A percentile compares a stretch with the other conserved stretches of the same genome.
phyloP scores from a whole-genome alignment of 306 rosid species.

The Prunus fruticosa region DNA sequence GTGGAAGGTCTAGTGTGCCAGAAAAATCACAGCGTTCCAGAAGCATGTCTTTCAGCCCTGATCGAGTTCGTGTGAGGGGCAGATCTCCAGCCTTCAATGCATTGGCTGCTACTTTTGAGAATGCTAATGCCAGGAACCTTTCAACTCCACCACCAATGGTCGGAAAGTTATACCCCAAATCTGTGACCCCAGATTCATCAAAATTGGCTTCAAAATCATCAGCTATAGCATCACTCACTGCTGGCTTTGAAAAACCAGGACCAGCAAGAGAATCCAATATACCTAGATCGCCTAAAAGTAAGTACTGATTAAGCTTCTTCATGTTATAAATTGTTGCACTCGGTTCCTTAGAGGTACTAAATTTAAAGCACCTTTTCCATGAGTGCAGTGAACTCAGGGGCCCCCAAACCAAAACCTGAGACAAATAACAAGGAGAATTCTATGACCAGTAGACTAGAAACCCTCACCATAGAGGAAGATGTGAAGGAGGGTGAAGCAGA shows the following conservation, averaged over 20 bases:
- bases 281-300: slow-evolving; percentile 82
- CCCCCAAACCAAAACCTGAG: slow-evolving; percentile 43
- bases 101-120: slow-evolving; percentile 87
- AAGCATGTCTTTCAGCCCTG: slow-evolving; percentile 92
- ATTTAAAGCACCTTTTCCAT: slow-evolving; percentile 20
- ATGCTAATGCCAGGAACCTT: slow-evolving; percentile 67
- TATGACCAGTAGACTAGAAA: slow-evolving; percentile 49
- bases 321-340: slow-evolving; percentile 19
- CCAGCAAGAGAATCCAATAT: slow-evolving; percentile 61
- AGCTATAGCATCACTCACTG: slow-evolving; percentile 61
- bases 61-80: slow-evolving; percentile 91
- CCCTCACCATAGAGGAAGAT: slow-evolving; percentile 81
- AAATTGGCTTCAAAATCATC: slow-evolving; percentile 53
- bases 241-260: slow-evolving; percentile 58
- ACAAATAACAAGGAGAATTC: slow-evolving; percentile 42
- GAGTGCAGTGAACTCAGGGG: slow-evolving; percentile 45
- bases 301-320: slow-evolving; percentile 18
- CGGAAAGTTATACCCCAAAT: slow-evolving; percentile 84
- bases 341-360: slow-evolving; percentile 7
- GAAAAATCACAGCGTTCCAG: slow-evolving; percentile 91
- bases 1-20: slow-evolving; percentile 82
- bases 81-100: slow-evolving; percentile 98
- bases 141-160: slow-evolving; percentile 93
- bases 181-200: slow-evolving; percentile 57
- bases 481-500: slow-evolving; percentile 84